These are phyloP conservation scores for Mortierella sp. DNA, from an alignment of 371 early-diverging fungal genomes.

Conservation along the genomic window DNA sequence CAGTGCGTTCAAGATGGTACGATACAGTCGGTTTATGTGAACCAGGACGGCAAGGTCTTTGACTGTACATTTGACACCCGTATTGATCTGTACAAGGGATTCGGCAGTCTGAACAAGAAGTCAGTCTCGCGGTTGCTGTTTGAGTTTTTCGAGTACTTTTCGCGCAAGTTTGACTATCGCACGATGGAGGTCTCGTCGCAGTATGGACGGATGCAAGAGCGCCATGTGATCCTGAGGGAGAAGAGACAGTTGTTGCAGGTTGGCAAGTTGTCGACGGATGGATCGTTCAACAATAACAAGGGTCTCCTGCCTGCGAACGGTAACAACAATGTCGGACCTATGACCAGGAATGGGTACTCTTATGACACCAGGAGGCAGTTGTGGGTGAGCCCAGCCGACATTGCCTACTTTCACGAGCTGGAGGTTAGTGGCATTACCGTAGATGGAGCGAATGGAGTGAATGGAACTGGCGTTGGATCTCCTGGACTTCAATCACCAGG, in stretches of 20 bases:
- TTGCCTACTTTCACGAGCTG: slow-evolving; percentile 23
- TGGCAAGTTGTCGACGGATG: background rate
- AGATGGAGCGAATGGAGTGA: background rate
- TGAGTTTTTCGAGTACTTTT: slow-evolving; percentile 47
- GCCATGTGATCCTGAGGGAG: slow-evolving; percentile 17
- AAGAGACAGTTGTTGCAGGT: slow-evolving; percentile 10
- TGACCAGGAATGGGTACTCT: background rate
- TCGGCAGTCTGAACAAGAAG: slow-evolving; percentile 37
- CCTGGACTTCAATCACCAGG: background rate
- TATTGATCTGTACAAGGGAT: slow-evolving; percentile 16
- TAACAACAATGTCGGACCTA: background rate
- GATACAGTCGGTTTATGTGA: background rate
- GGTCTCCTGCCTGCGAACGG: slow-evolving; percentile 1
- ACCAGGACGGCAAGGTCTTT: slow-evolving; percentile 25
- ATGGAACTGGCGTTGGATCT: slow-evolving; percentile 10
- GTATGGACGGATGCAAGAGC: slow-evolving; percentile 30
- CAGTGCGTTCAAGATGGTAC: slow-evolving; percentile 8
- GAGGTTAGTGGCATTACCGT: background rate
- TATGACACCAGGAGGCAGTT: slow-evolving; percentile 23
- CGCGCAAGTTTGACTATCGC: slow-evolving; percentile 40
- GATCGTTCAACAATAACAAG: background rate
- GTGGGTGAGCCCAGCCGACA: slow-evolving; percentile 29
- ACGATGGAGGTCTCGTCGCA: slow-evolving; percentile 36
- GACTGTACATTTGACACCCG: slow-evolving; percentile 38
- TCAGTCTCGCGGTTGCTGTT: slow-evolving; percentile 36